Evolutionary conservation across 805 yeast species (phyloP).

Genomic region (Isabelozyma heimii): DNA sequence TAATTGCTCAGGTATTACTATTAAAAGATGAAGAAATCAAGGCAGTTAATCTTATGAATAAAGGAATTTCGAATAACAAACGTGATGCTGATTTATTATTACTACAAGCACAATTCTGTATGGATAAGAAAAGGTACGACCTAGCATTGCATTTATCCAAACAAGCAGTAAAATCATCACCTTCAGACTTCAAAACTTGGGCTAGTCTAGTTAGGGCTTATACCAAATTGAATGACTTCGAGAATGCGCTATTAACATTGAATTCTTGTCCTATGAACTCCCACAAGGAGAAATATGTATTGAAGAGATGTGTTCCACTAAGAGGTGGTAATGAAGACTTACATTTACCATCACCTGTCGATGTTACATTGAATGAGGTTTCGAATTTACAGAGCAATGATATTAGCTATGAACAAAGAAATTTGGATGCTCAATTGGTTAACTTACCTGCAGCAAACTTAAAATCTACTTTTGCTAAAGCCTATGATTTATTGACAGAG

Average conservation of each 20-base stretch:
- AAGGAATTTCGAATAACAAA: slow-evolving; percentile 48
- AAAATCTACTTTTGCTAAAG: slow-evolving; percentile 46
- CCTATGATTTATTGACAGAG: slow-evolving; percentile 44
- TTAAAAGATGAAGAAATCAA: slow-evolving; percentile 57
- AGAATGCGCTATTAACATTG: slow-evolving; percentile 66
- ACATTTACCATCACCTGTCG: slow-evolving; percentile 75
- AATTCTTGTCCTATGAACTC: slow-evolving; percentile 83
- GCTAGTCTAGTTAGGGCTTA: slow-evolving; percentile 61
- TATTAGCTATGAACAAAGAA: slow-evolving; percentile 62
- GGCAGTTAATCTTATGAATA: slow-evolving; percentile 52
- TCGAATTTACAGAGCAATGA: slow-evolving; percentile 63
- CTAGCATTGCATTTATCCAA: slow-evolving; percentile 58
- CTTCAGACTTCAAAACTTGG: slow-evolving; percentile 79
- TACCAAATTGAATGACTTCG: slow-evolving; percentile 61
- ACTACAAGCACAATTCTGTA: slow-evolving; percentile 57
- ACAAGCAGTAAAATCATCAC: slow-evolving; percentile 67
- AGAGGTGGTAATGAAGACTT: slow-evolving; percentile 47
- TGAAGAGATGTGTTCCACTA: slow-evolving; percentile 59
- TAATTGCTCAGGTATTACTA: slow-evolving; percentile 53
- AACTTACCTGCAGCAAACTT: slow-evolving; percentile 70
- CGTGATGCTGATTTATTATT: slow-evolving; percentile 55
- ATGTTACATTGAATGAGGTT: slow-evolving; percentile 69
- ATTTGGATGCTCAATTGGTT: slow-evolving; percentile 58
- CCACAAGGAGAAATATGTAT: slow-evolving; percentile 61
- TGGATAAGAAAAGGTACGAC: slow-evolving; percentile 50